Percentiles rank a stretch among this genome's conserved stretches.
Conservation (phyloP, 225 moss, liverwort and hornwort species). For the Climacium dendroides region DNA sequence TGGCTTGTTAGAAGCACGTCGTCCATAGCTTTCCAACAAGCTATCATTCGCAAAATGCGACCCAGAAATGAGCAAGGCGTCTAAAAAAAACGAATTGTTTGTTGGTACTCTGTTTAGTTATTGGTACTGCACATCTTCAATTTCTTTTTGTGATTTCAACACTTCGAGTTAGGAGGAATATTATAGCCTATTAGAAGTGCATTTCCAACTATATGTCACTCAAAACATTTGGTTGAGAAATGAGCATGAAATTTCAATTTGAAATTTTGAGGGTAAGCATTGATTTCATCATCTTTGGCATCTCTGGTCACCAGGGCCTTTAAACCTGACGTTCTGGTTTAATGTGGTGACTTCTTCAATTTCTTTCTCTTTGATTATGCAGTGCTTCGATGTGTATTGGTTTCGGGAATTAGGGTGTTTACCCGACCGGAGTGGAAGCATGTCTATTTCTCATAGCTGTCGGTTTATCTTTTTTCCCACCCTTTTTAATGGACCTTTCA, state of each 20-base stretch:
- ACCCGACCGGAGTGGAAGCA: not conserved
- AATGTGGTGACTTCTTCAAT: not conserved
- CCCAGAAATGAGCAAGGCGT: not conserved
- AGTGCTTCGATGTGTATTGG: not conserved
- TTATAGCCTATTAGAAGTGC: not conserved
- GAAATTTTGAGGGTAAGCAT: not conserved
- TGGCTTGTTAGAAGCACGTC: not conserved
- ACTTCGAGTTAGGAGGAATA: not conserved
- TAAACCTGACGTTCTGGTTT: not conserved
- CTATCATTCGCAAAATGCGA: not conserved
- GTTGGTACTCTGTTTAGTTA: not conserved
- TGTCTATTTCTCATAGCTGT: not conserved
- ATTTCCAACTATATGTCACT: not conserved
- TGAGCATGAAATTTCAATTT: not conserved
- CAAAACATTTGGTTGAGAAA: not conserved
- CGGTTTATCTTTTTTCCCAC: not conserved
- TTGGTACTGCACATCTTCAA: not conserved
- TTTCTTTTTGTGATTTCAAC: not conserved
- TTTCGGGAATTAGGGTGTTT: not conserved
- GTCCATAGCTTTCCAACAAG: not conserved
- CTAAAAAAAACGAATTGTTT: not conserved
- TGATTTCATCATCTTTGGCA: not conserved
- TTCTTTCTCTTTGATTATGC: not conserved
- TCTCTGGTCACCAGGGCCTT: not conserved
- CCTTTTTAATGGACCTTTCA: not conserved